Evolutionary conservation across 306 rosid species (phyloP).

Genomic region (Sicyos baderoa): DNA sequence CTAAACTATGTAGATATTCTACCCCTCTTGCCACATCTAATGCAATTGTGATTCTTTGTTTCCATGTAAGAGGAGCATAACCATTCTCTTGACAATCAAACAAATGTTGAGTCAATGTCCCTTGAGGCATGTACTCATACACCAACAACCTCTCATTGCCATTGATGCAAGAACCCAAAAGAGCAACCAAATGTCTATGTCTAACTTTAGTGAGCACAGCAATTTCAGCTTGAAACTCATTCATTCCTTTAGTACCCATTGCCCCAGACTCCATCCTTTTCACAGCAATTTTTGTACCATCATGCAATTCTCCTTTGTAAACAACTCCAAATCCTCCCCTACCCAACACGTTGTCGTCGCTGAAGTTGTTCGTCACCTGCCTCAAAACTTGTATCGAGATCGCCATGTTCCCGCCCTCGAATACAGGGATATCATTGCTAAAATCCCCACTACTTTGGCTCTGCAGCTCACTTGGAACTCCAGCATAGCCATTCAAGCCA

Average conservation of each 20-base stretch:
- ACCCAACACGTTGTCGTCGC: constrained; percentile 62
- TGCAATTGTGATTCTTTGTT: constrained; percentile 67
- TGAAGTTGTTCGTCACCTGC: constrained; percentile 65
- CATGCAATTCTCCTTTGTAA: constrained; percentile 72
- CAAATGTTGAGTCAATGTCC: constrained; percentile 70
- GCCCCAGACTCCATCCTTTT: constrained; percentile 77
- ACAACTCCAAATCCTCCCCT: constrained; percentile 94
- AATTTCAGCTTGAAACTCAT: constrained; percentile 81
- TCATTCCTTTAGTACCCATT: constrained; percentile 62
- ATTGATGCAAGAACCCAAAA: constrained; percentile 68
- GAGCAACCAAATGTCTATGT: constrained; percentile 87
- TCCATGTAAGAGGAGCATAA: constrained; percentile 62
- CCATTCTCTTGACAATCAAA: constrained; percentile 56
- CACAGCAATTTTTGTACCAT: constrained; percentile 83
- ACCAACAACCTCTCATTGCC: constrained; percentile 83
- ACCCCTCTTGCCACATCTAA: constrained; percentile 91
- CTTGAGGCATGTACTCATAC: too few species aligned
- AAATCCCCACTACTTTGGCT: constrained; percentile 69
- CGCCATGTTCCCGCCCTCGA: constrained; percentile 61
- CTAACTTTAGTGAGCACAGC: constrained; percentile 74
- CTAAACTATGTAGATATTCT: constrained; percentile 81
- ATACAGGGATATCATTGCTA: constrained; percentile 36
- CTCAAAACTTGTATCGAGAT: constrained; percentile 64
- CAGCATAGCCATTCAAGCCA: constrained; percentile 52
- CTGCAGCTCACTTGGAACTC: constrained; percentile 54